Evolutionary conservation across 495 filamentous ascomycete species (phyloP).

Genomic region (Apodospora peruviana): DNA sequence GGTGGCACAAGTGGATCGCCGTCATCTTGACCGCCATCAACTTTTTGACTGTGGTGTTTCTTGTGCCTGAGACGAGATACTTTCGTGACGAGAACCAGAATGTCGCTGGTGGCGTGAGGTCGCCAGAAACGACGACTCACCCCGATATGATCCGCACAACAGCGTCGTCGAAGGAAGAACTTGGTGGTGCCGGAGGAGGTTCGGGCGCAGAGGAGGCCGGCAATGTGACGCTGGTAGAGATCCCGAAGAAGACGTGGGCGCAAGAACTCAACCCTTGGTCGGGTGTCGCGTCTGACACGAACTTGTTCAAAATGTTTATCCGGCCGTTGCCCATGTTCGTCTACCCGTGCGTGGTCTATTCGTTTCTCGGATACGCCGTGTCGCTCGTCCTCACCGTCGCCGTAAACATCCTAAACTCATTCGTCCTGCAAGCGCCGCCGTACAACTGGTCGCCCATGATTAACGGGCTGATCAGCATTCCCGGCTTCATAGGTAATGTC

Average conservation of each 20-base stretch:
- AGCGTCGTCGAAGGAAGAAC: neutral
- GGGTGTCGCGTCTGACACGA: conserved; percentile 15
- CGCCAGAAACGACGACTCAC: neutral
- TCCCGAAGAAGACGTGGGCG: conserved; percentile 20
- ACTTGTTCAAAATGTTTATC: conserved; percentile 23
- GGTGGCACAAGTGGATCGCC: conserved; percentile 33
- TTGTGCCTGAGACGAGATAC: conserved; percentile 37
- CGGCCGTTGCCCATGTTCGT: conserved; percentile 35
- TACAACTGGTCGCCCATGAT: conserved; percentile 54
- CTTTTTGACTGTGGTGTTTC: conserved; percentile 29
- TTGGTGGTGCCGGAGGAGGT: neutral
- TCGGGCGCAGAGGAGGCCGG: neutral
- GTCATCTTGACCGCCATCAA: conserved; percentile 26
- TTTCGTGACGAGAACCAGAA: conserved; percentile 20
- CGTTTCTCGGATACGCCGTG: conserved; percentile 37
- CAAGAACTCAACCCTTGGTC: conserved; percentile 26
- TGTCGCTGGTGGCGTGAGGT: neutral
- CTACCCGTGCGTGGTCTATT: conserved; percentile 37
- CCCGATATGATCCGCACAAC: neutral
- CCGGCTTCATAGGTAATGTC: conserved; percentile 43
- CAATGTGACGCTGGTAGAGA: neutral
- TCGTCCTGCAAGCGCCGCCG: conserved; percentile 57
- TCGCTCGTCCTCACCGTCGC: conserved; percentile 52
- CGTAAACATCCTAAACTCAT: conserved; percentile 60
- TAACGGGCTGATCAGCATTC: conserved; percentile 52